These are phyloP conservation scores for Globisporangium radiosum DNA, from an alignment of 352 stramenopile species.

Conservation along the genomic window DNA sequence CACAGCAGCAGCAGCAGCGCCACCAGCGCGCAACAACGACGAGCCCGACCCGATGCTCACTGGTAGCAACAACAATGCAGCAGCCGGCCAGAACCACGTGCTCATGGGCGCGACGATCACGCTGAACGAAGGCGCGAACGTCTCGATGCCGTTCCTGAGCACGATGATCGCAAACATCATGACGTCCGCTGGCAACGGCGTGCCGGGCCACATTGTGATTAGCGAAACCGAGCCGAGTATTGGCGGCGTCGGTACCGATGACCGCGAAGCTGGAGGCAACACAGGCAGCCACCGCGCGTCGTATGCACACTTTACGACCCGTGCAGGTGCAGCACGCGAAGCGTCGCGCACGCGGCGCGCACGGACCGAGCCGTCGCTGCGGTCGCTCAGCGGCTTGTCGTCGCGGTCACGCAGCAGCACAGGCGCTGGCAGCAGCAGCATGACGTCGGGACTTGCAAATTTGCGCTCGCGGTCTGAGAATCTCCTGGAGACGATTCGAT, in stretches of 20 bases:
- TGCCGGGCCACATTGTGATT: slow-evolving; percentile 11
- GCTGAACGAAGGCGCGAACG: slow-evolving; percentile 49
- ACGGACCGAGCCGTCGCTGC: slow-evolving; percentile 4
- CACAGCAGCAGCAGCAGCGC: neutral
- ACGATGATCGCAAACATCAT: slow-evolving; percentile 80
- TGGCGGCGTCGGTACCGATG: neutral
- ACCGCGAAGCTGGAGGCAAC: neutral
- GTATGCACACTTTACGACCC: slow-evolving; percentile 11
- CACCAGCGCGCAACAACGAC: slow-evolving; percentile 40
- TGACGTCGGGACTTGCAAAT: slow-evolving; percentile 13
- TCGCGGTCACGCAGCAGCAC: neutral
- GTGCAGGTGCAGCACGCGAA: neutral
- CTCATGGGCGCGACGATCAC: slow-evolving; percentile 77
- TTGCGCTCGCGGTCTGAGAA: slow-evolving; percentile 30
- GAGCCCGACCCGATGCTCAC: slow-evolving; percentile 48
- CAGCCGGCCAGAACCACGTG: slow-evolving; percentile 25
- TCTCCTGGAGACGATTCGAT: slow-evolving; percentile 31
- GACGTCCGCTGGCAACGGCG: slow-evolving; percentile 34
- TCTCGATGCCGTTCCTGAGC: slow-evolving; percentile 79
- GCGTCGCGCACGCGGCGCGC: slow-evolving; percentile 3
- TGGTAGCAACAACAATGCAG: slow-evolving; percentile 10
- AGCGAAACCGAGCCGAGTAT: slow-evolving; percentile 1
- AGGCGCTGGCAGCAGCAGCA: neutral
- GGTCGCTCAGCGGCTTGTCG: slow-evolving; percentile 1
- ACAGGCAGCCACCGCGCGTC: slow-evolving; percentile 6